Conservation (phyloP, 2,329 filamentous ascomycete genomes). For the Alternaria sp. region DNA sequence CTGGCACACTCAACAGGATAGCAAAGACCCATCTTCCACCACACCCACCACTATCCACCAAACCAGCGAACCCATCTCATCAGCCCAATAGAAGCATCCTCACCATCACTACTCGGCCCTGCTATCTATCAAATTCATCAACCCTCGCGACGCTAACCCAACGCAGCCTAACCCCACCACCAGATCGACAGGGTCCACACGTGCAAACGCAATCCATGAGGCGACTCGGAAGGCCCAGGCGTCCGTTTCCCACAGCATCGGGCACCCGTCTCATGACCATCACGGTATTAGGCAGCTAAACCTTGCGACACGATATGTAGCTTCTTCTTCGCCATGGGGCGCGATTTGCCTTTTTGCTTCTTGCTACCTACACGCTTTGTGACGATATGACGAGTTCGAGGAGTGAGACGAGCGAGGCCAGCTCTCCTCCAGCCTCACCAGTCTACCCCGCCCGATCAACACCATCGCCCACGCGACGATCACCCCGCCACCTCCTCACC, state of each 20-base stretch:
- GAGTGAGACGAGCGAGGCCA: no score
- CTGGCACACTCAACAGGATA: no score
- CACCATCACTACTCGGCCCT: background rate
- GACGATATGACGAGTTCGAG: background rate
- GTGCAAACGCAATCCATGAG: background rate
- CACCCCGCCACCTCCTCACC: conserved; percentile 29
- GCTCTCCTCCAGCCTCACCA: no score
- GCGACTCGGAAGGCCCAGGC: conserved; percentile 4
- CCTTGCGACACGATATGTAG: conserved; percentile 8
- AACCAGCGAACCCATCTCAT: background rate
- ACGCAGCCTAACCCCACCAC: background rate
- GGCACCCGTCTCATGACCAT: conserved; percentile 19
- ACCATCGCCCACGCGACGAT: conserved; percentile 4
- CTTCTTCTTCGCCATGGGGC: background rate
- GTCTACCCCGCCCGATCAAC: conserved; percentile 10
- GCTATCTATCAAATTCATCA: background rate
- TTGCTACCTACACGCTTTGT: background rate
- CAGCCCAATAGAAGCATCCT: background rate
- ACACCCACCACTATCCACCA: no score
- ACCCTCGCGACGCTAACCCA: background rate
- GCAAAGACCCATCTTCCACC: no score
- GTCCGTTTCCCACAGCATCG: conserved; percentile 6
- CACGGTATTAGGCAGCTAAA: conserved; percentile 2
- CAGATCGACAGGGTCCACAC: conserved; percentile 1
- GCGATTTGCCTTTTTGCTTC: background rate